Evolutionary conservation across 2,329 filamentous ascomycete genomes (phyloP).

Genomic region (Fusarium sp.): DNA sequence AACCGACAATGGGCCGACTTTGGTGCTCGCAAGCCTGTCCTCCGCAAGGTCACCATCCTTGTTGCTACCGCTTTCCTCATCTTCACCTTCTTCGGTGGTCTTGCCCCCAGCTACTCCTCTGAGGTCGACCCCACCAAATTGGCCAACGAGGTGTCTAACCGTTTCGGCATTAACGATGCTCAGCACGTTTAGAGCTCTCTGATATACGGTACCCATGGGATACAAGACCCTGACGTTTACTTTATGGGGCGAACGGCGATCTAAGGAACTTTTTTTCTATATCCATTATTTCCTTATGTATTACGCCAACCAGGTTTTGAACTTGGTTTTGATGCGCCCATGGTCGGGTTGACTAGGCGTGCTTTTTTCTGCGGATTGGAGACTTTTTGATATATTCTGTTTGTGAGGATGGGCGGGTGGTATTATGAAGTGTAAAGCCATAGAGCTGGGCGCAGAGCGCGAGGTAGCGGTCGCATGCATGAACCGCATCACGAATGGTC

Average conservation of each 20-base stretch:
- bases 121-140: constrained; percentile 65
- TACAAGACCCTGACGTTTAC: constrained; percentile 42
- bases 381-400: constrained; percentile 48
- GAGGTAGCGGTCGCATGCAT: constrained; percentile 49
- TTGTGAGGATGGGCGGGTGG: constrained; percentile 45
- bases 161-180: constrained; percentile 57
- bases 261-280: constrained; percentile 45
- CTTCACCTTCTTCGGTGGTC: constrained; percentile 76
- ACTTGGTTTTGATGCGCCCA: constrained; percentile 43
- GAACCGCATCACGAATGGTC: constrained; percentile 53
- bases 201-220: constrained; percentile 30
- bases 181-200: constrained; percentile 35
- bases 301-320: constrained; percentile 35
- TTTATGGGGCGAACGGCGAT: constrained; percentile 50
- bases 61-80: constrained; percentile 70
- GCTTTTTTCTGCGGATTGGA: constrained; percentile 48
- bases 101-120: constrained; percentile 70
- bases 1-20: constrained; percentile 88
- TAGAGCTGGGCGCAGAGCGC: constrained; percentile 55
- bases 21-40: constrained; percentile 78
- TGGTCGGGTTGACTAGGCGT: constrained; percentile 43
- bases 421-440: constrained; percentile 52
- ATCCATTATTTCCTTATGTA: constrained; percentile 40
- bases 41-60: constrained; percentile 82
- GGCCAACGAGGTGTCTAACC: constrained; percentile 61